Conservation (phyloP, 208 protist genomes). For the Leishmania martiniquensis region DNA sequence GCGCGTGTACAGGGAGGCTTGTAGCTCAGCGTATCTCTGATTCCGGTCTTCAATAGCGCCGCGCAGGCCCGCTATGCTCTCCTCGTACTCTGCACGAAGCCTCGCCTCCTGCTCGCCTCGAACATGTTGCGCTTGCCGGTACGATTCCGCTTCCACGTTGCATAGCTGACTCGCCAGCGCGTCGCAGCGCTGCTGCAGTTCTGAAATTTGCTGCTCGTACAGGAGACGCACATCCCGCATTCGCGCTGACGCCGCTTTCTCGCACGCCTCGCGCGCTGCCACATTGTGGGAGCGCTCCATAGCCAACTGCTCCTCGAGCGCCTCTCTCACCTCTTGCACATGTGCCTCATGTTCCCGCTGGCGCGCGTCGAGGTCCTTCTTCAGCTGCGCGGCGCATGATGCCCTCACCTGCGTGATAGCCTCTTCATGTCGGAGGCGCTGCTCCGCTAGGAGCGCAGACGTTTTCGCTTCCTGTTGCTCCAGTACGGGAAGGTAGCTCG, state of each 20-base stretch:
- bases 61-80: conserved; percentile 31
- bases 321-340: neutral
- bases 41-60: conserved; percentile 34
- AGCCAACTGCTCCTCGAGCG: conserved; percentile 14
- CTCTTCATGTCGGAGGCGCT: conserved; percentile 15
- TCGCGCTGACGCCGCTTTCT: neutral
- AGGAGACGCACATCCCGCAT: conserved; percentile 3
- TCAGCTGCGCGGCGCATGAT: neutral
- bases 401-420: conserved; percentile 3
- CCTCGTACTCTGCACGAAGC: conserved; percentile 38
- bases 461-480: conserved; percentile 18
- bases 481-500: conserved; percentile 10
- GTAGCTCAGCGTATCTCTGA: conserved; percentile 16
- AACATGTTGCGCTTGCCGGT: conserved; percentile 2
- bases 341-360: conserved; percentile 10
- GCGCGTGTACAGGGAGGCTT: conserved; percentile 30
- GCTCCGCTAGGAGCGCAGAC: conserved; percentile 14
- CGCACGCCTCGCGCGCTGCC: neutral
- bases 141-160: conserved; percentile 4
- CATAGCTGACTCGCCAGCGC: conserved; percentile 29
- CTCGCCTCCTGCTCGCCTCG: conserved; percentile 15
- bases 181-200: conserved; percentile 26
- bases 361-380: neutral
- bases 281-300: conserved; percentile 10
- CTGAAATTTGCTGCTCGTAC: conserved; percentile 4